Evolutionary conservation across 2,329 filamentous ascomycete genomes (phyloP), one percentile per base, ranked within the genome.

Genomic region (Dothideomycetes sp.): DNA sequence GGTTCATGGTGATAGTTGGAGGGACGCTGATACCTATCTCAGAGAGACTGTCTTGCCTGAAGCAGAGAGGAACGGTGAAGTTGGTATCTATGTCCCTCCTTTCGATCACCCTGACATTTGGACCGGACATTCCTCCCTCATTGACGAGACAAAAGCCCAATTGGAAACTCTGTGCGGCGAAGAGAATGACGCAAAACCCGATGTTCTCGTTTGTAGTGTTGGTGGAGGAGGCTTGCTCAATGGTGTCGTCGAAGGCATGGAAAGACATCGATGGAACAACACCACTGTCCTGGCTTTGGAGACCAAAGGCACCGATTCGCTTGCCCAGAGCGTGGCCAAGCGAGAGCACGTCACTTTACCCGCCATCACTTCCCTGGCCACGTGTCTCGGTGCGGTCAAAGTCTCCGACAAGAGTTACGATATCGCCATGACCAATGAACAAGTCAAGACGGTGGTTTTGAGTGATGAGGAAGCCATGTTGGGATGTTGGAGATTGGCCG

Each of bases 181-280:
- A 22, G 15, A 17, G 2, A n/a, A n/a, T n/a, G 59, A 62, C 3
- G 59, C 61, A 1, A 64, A 67, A 8, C 70, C 83, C 3, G 79
- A 87, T 52, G 82, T 71, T 3, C 68, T 94, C 10, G 72, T 91
- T 31, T 89, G 83, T 61, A 81, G 72, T 44, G 83, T 88, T 25
- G 86, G 86, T 5, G 86, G 86, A 8, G 86, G 86, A 12, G 85
- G 86, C 0, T 63, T 93, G 16, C 70, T 94, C 38, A 83, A 80
- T 53, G 86, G 86, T 4, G 64, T 94, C 42, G 75, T 84, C 61
- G 68, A 79, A 55, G 84, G 82, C 8, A 65, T 88, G 17, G 71
- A 79, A 52, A 60, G 64, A 45, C 47, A 58, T 5, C 51, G 51
- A 15, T 56, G 57, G 47, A 33, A 41, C 10, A 52, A 49, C 50